phyloP scores from a whole-genome alignment of 495 filamentous ascomycete species.

The Stereocaulon alpinum region DNA sequence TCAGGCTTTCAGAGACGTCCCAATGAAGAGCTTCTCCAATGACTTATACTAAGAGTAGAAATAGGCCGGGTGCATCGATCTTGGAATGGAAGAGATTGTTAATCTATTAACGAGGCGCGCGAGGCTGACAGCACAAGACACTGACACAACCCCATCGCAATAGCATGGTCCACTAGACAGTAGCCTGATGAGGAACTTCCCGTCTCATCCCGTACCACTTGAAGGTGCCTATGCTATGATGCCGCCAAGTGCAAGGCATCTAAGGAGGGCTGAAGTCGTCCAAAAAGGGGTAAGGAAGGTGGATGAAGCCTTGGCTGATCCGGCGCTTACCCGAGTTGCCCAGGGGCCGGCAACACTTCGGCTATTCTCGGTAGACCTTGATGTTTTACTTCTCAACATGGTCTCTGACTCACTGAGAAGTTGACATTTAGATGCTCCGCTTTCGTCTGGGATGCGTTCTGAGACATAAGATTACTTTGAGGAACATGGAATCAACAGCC shows the following conservation, averaged over 20 bases:
- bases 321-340: background rate
- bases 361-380: background rate
- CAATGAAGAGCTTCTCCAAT: no score
- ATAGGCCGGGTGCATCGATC: no score
- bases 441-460: background rate
- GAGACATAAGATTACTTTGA: background rate
- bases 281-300: background rate
- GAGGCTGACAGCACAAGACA: no score
- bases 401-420: background rate
- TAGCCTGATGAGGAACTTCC: no score
- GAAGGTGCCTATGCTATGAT: background rate
- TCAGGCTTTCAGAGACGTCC: no score
- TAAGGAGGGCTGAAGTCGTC: background rate
- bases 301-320: background rate
- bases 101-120: no score
- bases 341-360: constrained; percentile 7
- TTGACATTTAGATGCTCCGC: constrained; percentile 3
- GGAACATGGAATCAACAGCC: background rate
- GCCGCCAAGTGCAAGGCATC: background rate
- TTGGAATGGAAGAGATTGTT: no score
- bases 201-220: no score
- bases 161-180: no score
- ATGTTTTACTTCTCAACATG: background rate
- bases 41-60: no score
- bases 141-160: no score